Percentiles rank a stretch among this genome's conserved stretches.
These are phyloP conservation scores for Pseudogymnoascus sp. DNA, from an alignment of 2,329 filamentous ascomycete species.

Conservation along the genomic window DNA sequence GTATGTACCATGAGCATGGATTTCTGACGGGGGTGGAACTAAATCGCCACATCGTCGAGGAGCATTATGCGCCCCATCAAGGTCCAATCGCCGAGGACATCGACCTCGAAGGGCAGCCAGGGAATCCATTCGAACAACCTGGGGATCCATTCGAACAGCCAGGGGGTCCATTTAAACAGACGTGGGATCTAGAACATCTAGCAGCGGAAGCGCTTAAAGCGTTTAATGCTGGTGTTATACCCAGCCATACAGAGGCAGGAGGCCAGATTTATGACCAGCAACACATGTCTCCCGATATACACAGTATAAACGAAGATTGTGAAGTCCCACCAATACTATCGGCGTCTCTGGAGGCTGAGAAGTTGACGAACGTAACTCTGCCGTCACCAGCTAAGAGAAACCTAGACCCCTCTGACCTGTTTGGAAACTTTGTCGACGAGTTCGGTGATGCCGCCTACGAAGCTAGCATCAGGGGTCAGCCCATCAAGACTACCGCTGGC, in stretches of 20 bases:
- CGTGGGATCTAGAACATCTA: slow-evolving; percentile 9
- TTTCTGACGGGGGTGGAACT: no score
- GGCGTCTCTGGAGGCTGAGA: slow-evolving; percentile 22
- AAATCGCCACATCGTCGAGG: no score
- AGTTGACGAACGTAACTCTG: slow-evolving; percentile 24
- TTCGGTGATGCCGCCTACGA: neutral
- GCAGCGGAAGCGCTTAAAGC: slow-evolving; percentile 13
- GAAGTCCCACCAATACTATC: slow-evolving; percentile 26
- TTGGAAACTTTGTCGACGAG: neutral
- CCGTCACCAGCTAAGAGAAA: slow-evolving; percentile 17
- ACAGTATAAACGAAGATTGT: neutral
- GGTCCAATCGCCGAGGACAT: no score
- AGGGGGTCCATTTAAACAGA: no score
- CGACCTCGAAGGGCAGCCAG: no score
- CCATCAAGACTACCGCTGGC: neutral
- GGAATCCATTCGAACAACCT: no score
- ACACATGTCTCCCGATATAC: neutral
- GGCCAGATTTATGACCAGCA: neutral
- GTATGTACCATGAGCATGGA: no score
- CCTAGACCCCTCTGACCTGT: no score
- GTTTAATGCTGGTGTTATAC: no score
- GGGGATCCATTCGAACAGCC: no score
- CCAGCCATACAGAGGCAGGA: neutral
- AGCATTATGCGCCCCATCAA: no score
- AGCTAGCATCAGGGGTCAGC: neutral